Evolutionary conservation across 139 green algal genomes (phyloP).

Genomic region (Astrephomene gubernaculifera): DNA sequence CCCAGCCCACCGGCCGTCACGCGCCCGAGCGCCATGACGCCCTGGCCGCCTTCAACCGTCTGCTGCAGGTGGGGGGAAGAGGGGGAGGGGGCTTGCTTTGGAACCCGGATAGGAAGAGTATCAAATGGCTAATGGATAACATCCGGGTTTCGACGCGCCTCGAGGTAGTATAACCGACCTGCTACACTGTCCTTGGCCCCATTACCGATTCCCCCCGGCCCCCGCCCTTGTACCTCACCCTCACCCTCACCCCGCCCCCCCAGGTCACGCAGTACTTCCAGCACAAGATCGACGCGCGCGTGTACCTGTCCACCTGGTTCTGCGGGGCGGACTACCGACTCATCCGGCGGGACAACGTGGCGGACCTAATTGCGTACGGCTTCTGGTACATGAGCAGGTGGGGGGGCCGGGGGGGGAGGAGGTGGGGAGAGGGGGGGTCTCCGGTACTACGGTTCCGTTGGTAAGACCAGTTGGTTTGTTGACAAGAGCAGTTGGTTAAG

Average conservation of each 20-base stretch:
- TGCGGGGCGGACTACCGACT: conserved; percentile 28
- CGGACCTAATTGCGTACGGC: conserved; percentile 45
- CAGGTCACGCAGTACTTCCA: conserved; percentile 33
- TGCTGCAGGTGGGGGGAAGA: conserved; percentile 16
- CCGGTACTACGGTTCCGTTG: no score
- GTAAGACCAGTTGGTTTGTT: no score
- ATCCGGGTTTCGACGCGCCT: no score
- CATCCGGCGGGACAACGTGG: conserved; percentile 44
- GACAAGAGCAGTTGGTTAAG: no score
- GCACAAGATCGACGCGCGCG: conserved; percentile 28
- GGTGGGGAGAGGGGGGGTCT: no score
- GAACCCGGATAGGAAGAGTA: background rate
- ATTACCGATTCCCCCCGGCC: background rate
- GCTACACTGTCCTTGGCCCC: no score
- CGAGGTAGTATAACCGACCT: no score
- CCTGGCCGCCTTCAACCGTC: conserved; percentile 25
- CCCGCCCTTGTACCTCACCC: no score
- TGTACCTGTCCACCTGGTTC: conserved; percentile 48
- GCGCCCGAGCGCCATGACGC: conserved; percentile 19
- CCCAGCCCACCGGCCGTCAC: conserved; percentile 16
- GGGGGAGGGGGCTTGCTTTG: background rate
- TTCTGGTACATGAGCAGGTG: conserved; percentile 51
- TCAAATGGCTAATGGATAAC: no score
- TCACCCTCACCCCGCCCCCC: background rate
- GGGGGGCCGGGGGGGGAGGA: no score